These are phyloP conservation scores for Musa itinerans DNA, from an alignment of 176 grass and related monocot species.

Conservation along the genomic window DNA sequence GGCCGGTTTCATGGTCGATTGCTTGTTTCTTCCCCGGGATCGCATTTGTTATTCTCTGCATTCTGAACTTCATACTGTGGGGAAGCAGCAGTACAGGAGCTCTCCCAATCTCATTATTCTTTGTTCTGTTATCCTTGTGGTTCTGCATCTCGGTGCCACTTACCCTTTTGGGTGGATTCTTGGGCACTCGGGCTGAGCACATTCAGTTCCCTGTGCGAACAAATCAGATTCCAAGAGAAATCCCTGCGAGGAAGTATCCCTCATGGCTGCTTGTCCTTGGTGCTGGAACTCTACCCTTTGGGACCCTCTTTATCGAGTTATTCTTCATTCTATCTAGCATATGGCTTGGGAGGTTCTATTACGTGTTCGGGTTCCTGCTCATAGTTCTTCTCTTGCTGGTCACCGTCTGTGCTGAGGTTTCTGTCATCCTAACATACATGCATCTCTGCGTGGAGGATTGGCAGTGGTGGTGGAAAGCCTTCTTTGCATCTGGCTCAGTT, in stretches of 20 bases:
- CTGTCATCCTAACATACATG: background rate
- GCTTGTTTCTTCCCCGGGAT: background rate
- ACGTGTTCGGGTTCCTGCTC: background rate
- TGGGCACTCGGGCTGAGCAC: background rate
- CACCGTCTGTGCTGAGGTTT: background rate
- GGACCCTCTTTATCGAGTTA: background rate
- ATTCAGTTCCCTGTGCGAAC: background rate
- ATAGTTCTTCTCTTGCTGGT: background rate
- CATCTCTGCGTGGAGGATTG: constrained; percentile 3
- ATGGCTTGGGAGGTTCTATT: constrained; percentile 4
- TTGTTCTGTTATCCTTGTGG: constrained; percentile 1
- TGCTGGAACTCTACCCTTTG: background rate
- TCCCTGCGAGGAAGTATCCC: background rate
- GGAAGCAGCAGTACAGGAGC: constrained; percentile 1
- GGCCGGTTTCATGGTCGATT: background rate
- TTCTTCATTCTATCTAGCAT: constrained; percentile 2
- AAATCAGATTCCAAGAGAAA: background rate
- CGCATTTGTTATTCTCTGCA: background rate
- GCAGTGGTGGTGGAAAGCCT: constrained; percentile 2
- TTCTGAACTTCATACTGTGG: background rate
- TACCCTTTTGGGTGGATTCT: background rate
- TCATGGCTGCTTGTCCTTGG: background rate
- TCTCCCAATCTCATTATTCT: background rate
- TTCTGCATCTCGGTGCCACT: constrained; percentile 3
- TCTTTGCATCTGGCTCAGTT: constrained; percentile 3